Conservation (phyloP, 176 grass and related monocot species). For the Eragrostis nindensis region DNA sequence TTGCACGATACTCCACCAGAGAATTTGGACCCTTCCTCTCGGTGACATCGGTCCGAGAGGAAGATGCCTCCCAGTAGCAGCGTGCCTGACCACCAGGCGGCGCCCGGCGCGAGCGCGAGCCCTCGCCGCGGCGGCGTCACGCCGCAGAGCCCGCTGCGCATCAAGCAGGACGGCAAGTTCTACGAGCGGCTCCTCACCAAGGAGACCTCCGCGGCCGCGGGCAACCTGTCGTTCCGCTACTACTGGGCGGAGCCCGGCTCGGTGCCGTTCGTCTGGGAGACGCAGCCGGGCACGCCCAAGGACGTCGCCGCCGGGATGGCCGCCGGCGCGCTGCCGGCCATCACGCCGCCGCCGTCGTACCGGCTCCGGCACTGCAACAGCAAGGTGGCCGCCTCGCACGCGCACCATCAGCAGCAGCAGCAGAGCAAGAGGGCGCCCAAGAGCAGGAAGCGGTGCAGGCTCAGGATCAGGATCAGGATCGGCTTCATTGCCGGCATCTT, state of each 20-base stretch:
- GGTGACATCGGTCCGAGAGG: background rate
- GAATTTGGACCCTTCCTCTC: background rate
- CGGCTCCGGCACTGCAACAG: slow-evolving; percentile 18
- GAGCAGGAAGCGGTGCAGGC: slow-evolving; percentile 36
- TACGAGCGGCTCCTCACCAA: slow-evolving; percentile 84
- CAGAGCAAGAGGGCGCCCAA: background rate
- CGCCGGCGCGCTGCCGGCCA: slow-evolving; percentile 50
- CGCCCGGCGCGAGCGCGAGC: slow-evolving; percentile 35
- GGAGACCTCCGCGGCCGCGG: slow-evolving; percentile 70
- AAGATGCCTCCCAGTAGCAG: slow-evolving; percentile 50
- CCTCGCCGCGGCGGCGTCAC: slow-evolving; percentile 11
- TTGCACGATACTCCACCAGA: background rate
- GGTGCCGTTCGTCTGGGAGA: slow-evolving; percentile 93
- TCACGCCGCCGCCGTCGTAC: slow-evolving; percentile 75
- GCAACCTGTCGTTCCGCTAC: slow-evolving; percentile 72
- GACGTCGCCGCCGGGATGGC: slow-evolving; percentile 29
- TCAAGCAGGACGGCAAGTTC: slow-evolving; percentile 86
- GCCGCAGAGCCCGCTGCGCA: slow-evolving; percentile 67
- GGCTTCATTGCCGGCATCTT: slow-evolving; percentile 52
- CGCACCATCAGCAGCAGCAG: background rate
- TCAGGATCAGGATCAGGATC: slow-evolving; percentile 44
- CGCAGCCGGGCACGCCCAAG: slow-evolving; percentile 82
- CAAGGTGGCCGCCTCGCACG: background rate
- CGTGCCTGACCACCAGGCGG: slow-evolving; percentile 20
- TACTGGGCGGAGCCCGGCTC: slow-evolving; percentile 67